phyloP scores from a whole-genome alignment of 1,284 basidiomycete genomes.

The Cryptococcus sp. region DNA sequence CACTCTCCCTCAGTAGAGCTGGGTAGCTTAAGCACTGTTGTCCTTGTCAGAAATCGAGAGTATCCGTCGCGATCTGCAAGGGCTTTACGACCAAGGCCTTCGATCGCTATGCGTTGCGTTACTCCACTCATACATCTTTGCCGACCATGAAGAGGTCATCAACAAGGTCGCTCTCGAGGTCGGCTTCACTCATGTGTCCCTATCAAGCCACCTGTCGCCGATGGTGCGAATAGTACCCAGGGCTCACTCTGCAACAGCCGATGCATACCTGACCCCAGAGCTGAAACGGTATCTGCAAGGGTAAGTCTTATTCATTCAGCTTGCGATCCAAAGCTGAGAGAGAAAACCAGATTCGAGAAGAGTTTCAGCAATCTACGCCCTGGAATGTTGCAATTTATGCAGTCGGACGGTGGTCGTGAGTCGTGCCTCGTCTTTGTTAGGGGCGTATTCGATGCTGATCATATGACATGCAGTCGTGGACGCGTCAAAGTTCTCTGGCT shows the following conservation, averaged over 20 bases:
- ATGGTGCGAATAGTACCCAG: slow-evolving; percentile 32
- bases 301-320: not conserved
- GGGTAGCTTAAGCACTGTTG: not conserved
- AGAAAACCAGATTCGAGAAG: slow-evolving; percentile 35
- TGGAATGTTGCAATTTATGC: slow-evolving; percentile 54
- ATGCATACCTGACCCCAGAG: slow-evolving; percentile 58
- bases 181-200: slow-evolving; percentile 39
- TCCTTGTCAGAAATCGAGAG: not conserved
- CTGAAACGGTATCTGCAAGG: slow-evolving; percentile 49
- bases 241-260: slow-evolving; percentile 50
- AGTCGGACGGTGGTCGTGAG: slow-evolving; percentile 52
- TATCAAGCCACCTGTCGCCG: slow-evolving; percentile 37
- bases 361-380: slow-evolving; percentile 41
- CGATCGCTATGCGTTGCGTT: slow-evolving; percentile 38
- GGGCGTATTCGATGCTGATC: slow-evolving; percentile 11
- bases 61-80: slow-evolving; percentile 27
- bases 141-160: slow-evolving; percentile 39
- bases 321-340: not conserved
- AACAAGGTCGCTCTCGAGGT: slow-evolving; percentile 35
- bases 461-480: slow-evolving; percentile 1
- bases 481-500: slow-evolving; percentile 33
- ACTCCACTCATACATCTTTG: slow-evolving; percentile 41
- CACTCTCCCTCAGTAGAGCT: not conserved
- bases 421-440: not conserved
- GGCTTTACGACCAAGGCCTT: slow-evolving; percentile 36